phyloP scores from a whole-genome alignment of 1,139 yeast genomes.

The Debaryomyces sp. region DNA sequence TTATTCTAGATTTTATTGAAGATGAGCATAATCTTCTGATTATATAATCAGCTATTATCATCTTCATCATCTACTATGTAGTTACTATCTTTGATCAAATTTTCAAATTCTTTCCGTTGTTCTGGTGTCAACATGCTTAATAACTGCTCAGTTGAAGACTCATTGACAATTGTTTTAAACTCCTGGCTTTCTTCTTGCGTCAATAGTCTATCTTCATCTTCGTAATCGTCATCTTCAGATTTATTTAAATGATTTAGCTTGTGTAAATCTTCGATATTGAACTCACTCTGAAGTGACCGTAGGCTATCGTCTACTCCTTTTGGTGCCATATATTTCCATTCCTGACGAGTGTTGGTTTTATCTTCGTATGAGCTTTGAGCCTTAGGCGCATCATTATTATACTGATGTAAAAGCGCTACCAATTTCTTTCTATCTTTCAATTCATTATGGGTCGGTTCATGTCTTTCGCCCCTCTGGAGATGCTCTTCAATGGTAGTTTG shows the following conservation, averaged over 20 bases:
- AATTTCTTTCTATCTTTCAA: conserved; percentile 3
- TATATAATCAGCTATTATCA: conserved; percentile 9
- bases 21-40: conserved; percentile 13
- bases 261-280: conserved; percentile 5
- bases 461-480: conserved; percentile 1
- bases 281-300: conserved; percentile 1
- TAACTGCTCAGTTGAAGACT: conserved; percentile 8
- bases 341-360: neutral
- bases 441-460: neutral
- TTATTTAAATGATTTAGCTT: neutral
- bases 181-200: conserved; percentile 12
- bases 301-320: neutral
- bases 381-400: neutral
- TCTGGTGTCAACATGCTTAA: conserved; percentile 9
- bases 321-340: conserved; percentile 8
- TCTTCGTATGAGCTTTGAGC: neutral
- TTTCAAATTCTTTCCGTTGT: conserved; percentile 10
- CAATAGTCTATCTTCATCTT: conserved; percentile 10
- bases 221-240: neutral
- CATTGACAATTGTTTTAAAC: conserved; percentile 6
- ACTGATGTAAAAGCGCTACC: conserved; percentile 4
- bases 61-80: conserved; percentile 7
- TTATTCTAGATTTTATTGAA: neutral
- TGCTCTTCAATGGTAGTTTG: neutral
- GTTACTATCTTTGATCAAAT: conserved; percentile 4